Conservation (phyloP, 1,284 basidiomycete genomes). For the Waitea zeae region DNA sequence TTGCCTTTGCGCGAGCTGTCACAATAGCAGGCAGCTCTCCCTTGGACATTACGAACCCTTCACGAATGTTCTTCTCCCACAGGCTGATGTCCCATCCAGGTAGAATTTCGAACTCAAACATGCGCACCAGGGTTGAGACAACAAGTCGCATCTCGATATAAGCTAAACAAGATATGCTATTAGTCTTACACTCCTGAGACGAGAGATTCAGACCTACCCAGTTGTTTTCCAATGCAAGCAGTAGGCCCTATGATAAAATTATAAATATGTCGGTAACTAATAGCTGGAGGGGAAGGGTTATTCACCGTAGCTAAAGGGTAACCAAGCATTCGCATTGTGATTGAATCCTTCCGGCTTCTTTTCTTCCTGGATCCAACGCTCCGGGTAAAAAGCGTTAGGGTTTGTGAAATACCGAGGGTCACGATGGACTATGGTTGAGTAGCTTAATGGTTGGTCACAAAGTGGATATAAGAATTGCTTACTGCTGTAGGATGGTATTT, state of each 20-base stretch:
- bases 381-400: conserved; percentile 14
- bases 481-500: conserved; percentile 8
- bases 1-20: no score
- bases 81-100: conserved; percentile 9
- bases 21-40: conserved; percentile 4
- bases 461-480: conserved; percentile 3
- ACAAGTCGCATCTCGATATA: conserved; percentile 14
- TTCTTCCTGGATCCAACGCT: conserved; percentile 12
- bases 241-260: not conserved
- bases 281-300: conserved; percentile 4
- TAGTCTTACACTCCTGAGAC: no score
- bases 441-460: not conserved
- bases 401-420: conserved; percentile 16
- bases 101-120: conserved; percentile 11
- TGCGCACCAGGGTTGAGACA: conserved; percentile 11
- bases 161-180: no score
- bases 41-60: conserved; percentile 10
- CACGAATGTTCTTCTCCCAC: conserved; percentile 11
- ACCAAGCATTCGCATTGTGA: conserved; percentile 12
- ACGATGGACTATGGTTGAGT: conserved; percentile 9
- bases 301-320: conserved; percentile 15
- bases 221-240: conserved; percentile 6
- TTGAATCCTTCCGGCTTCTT: conserved; percentile 7
- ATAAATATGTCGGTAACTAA: not conserved
- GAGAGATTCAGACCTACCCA: conserved; percentile 16